Evolutionary conservation across 352 stramenopile genomes (phyloP).

Genomic region (Elongisporangium anandrum): DNA sequence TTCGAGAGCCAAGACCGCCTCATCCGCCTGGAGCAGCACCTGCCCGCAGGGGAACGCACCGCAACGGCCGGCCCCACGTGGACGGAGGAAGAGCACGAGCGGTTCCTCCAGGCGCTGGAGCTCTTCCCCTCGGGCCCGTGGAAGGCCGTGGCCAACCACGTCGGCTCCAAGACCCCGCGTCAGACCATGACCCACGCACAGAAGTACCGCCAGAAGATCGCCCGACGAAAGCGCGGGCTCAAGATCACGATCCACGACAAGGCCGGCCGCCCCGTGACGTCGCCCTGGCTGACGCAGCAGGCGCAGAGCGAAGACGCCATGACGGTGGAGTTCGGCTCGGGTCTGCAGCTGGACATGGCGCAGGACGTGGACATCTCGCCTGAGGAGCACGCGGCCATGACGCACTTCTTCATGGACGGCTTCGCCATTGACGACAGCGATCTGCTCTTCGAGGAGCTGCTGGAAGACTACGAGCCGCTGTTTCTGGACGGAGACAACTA

Average conservation of each 20-base stretch:
- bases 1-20: constrained; percentile 7
- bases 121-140: constrained; percentile 24
- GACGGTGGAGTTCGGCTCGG: background rate
- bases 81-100: constrained; percentile 24
- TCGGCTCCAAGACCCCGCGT: constrained; percentile 26
- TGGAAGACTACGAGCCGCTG: background rate
- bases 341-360: background rate
- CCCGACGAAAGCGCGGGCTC: constrained; percentile 25
- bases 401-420: constrained; percentile 3
- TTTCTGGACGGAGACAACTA: background rate
- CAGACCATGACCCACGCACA: constrained; percentile 37
- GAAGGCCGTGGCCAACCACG: constrained; percentile 21
- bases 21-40: constrained; percentile 8
- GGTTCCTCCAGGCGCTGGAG: constrained; percentile 25
- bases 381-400: constrained; percentile 3
- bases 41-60: constrained; percentile 3
- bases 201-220: constrained; percentile 43
- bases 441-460: background rate
- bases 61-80: constrained; percentile 14
- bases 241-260: constrained; percentile 7
- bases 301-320: background rate
- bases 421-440: constrained; percentile 6
- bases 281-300: background rate
- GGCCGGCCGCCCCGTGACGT: background rate
- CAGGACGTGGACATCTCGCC: constrained; percentile 1